Evolutionary conservation across 495 filamentous ascomycete species (phyloP).

Genomic region (Paragyromitra xinjiangensis): DNA sequence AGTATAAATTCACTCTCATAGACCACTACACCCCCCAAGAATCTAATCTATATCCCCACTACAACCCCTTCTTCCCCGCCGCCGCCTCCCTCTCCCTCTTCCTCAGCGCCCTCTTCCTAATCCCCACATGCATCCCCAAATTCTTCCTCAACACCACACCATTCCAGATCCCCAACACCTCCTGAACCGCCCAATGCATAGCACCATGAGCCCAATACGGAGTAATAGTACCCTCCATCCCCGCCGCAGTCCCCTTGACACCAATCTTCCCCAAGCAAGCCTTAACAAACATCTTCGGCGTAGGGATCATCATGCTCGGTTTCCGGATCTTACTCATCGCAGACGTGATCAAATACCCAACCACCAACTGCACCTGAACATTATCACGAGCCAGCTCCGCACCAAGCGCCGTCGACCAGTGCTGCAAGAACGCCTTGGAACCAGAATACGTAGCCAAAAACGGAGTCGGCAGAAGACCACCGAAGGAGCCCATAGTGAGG

Average conservation of each 20-base stretch:
- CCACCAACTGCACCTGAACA: conserved; percentile 83
- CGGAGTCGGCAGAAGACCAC: conserved; percentile 87
- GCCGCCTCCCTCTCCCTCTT: conserved; percentile 82
- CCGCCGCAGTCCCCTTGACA: conserved; percentile 74
- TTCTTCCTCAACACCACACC: conserved; percentile 72
- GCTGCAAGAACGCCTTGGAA: conserved; percentile 96
- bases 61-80: conserved; percentile 52
- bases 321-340: conserved; percentile 95
- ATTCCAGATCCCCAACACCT: conserved; percentile 73
- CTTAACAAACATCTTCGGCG: conserved; percentile 80
- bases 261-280: conserved; percentile 83
- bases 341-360: conserved; percentile 90
- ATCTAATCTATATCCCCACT: conserved; percentile 1
- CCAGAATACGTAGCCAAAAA: conserved; percentile 96
- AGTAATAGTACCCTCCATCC: conserved; percentile 80
- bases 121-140: conserved; percentile 80
- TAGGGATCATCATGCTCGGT: conserved; percentile 78
- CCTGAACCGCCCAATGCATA: conserved; percentile 84
- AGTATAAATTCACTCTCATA: not conserved
- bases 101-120: conserved; percentile 84
- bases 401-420: conserved; percentile 89
- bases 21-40: not conserved
- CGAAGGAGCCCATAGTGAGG: conserved; percentile 96
- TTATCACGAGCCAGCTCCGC: conserved; percentile 81
- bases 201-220: conserved; percentile 92